A percentile compares a stretch with the other conserved stretches of the same genome.
These are phyloP conservation scores for Fraxinus angustifolia DNA, from an alignment of 305 asterid genomes.

Conservation along the genomic window DNA sequence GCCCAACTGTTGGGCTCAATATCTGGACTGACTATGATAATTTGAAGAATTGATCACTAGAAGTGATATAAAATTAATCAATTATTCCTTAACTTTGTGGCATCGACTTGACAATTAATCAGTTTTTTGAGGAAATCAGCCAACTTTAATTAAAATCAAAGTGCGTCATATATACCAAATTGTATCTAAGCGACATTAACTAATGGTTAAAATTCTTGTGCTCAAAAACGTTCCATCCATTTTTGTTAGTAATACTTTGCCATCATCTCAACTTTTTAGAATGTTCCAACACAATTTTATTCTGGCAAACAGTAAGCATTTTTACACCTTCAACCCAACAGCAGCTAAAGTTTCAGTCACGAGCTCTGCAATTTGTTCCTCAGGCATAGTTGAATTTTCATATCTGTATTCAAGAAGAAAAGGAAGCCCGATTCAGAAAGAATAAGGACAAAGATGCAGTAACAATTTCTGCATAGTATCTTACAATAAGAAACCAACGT, in stretches of 20 bases:
- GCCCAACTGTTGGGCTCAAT: background rate
- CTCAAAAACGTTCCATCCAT: background rate
- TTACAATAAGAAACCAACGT: conserved; percentile 95
- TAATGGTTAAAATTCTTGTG: background rate
- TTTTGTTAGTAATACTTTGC: background rate
- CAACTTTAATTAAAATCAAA: background rate
- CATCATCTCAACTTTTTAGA: background rate
- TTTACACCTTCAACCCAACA: conserved; percentile 89
- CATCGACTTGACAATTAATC: background rate
- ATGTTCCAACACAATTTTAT: background rate
- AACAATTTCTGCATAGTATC: conserved; percentile 31
- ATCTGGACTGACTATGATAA: background rate
- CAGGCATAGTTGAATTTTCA: conserved; percentile 86
- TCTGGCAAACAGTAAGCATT: background rate
- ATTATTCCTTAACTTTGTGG: background rate
- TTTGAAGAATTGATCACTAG: background rate
- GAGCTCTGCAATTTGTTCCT: conserved; percentile 70
- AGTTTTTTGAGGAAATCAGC: background rate
- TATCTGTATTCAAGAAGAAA: conserved; percentile 41
- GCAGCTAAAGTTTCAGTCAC: conserved; percentile 95
- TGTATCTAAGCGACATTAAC: background rate
- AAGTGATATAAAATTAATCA: background rate
- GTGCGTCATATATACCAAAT: background rate
- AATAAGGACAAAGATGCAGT: background rate
- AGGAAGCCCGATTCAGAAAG: conserved; percentile 1